A percentile compares a stretch with the other conserved stretches of the same genome.
phyloP scores from a whole-genome alignment of 2,329 filamentous ascomycete genomes.

The Monilinia laxa region DNA sequence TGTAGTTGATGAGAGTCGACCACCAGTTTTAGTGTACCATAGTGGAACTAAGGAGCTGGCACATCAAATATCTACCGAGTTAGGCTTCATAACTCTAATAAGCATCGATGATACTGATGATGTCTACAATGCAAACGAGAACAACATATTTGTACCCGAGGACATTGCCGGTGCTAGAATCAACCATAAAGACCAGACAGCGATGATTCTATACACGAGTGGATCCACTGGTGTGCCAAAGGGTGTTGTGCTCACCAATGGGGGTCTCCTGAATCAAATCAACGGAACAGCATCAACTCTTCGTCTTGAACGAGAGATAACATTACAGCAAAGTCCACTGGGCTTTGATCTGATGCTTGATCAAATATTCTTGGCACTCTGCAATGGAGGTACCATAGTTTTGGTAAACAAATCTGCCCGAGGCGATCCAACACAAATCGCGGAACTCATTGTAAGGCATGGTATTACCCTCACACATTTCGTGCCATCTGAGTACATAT shows the following conservation, averaged over 20 bases:
- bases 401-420: not conserved
- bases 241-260: not conserved
- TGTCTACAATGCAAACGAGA: not conserved
- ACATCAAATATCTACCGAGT: not conserved
- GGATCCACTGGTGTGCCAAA: not conserved
- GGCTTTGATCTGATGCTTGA: not conserved
- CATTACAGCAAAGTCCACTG: not conserved
- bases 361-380: not conserved
- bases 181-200: not conserved
- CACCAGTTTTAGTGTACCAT: not conserved
- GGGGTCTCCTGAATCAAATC: not conserved
- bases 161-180: not conserved
- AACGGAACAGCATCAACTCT: not conserved
- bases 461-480: not conserved
- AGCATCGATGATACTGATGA: not conserved
- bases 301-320: not conserved
- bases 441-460: not conserved
- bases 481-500: not conserved
- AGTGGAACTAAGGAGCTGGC: not conserved
- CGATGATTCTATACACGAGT: not conserved
- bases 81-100: not conserved
- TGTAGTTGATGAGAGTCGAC: not conserved
- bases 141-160: not conserved
- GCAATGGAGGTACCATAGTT: not conserved
- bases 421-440: not conserved